These are phyloP conservation scores for Paramecium sonneborni DNA, from an alignment of 73 alveolate genomes.

Conservation along the genomic window DNA sequence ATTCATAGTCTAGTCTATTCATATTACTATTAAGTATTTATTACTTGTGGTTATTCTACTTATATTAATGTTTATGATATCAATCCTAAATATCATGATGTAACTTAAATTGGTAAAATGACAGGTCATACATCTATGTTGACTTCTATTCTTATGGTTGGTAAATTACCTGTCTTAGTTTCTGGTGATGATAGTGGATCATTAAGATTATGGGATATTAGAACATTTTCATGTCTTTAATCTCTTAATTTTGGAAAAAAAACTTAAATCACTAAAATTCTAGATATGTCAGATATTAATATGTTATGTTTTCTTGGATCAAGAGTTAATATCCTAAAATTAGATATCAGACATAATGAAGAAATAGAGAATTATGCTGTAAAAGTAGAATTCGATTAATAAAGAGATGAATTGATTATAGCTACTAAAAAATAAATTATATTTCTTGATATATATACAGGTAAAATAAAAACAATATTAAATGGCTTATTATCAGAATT, in stretches of 20 bases:
- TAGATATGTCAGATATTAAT: slow-evolving; percentile 7
- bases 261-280: slow-evolving; percentile 34
- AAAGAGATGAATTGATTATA: slow-evolving; percentile 21
- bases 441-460: slow-evolving; percentile 52
- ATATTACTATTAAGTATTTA: slow-evolving; percentile 28
- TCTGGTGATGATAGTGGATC: slow-evolving; percentile 61
- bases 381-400: slow-evolving; percentile 50
- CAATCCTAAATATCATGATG: slow-evolving; percentile 56
- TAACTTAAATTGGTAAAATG: neutral
- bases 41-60: slow-evolving; percentile 48
- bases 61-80: slow-evolving; percentile 5
- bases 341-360: slow-evolving; percentile 42
- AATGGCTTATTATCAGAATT: slow-evolving; percentile 35
- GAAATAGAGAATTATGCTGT: slow-evolving; percentile 28
- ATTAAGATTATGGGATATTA: slow-evolving; percentile 52
- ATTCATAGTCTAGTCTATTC: slow-evolving; percentile 43
- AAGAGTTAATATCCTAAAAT: slow-evolving; percentile 38
- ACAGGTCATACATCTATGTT: slow-evolving; percentile 53
- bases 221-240: slow-evolving; percentile 42
- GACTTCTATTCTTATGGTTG: slow-evolving; percentile 29
- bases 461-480: slow-evolving; percentile 17
- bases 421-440: slow-evolving; percentile 57
- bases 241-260: slow-evolving; percentile 57
- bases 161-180: slow-evolving; percentile 44
- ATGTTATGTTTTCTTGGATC: slow-evolving; percentile 56